Base-by-base conservation (phyloP, 495 filamentous ascomycete species). In the Xylaria curta region DNA sequence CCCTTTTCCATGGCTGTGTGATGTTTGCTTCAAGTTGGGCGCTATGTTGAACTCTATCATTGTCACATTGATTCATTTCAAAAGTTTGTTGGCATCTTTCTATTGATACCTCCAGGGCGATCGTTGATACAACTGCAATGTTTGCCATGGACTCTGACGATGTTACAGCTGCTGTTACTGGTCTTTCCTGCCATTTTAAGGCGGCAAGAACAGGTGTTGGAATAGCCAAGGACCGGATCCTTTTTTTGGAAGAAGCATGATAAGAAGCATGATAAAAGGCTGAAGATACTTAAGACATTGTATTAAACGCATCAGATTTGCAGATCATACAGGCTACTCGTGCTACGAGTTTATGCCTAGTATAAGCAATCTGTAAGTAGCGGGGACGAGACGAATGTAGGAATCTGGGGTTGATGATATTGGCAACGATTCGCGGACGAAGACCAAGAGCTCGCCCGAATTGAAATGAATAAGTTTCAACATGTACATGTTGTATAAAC, bases 81-180 rank as follows among this genome's bases (percentile, higher is more conserved):
- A 76, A 79, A 76, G 73, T 75, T 78, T 78, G 73, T 73, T 76
- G 76, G 76, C 71, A 76, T 77, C 76, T 79, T 74, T 72, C 73
- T 76, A 69, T 79, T 79, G 77, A 79, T 79, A 79, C 77, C 77
- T 79, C 74, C 21, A 61, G 72, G 71, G 77, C 77, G 75, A 77
- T 77, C 71, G 63, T 75, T 75, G 76, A 78, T 72, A 74, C 64
- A 68, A 76, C 70, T 76, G 64, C 72, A 71, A 69, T 72, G 59
- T 72, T 66, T 66, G 54, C 47, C 62, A 65, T 74, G 68, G 69
- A 70, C 72, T 76, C 74, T 78, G 54, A 78, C 70, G 77, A 79
- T 75, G 72, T 75, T 76, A 78, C 63, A 74, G 74, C 66, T 67
- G 59, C 66, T 46, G 63, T 38, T 38, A 38, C 61, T 61, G 59